phyloP scores from a whole-genome alignment of 768 basidiomycete genomes.

The Sarcodon sp. region DNA sequence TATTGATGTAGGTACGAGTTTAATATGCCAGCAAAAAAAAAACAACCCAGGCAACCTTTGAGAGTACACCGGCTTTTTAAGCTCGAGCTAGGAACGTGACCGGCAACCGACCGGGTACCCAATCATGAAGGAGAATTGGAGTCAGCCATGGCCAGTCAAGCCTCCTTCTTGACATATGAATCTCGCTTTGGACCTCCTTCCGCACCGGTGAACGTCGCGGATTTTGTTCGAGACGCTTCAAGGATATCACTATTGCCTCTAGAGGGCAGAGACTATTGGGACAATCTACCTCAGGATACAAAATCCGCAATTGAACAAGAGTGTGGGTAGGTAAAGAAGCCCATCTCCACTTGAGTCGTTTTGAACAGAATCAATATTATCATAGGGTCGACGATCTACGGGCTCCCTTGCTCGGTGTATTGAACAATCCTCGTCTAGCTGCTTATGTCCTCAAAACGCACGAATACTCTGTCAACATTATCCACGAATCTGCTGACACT shows the following conservation, averaged over 20 bases:
- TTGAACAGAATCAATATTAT: constrained; percentile 1
- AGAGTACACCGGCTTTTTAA: background rate
- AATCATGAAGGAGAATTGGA: background rate
- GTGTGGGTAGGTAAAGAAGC: constrained; percentile 18
- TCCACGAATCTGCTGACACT: constrained; percentile 21
- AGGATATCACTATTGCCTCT: constrained; percentile 2
- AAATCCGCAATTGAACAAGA: constrained; percentile 15
- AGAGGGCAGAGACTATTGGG: constrained; percentile 3
- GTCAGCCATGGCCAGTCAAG: background rate
- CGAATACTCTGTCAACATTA: constrained; percentile 27
- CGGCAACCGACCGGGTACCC: background rate
- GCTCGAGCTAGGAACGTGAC: background rate
- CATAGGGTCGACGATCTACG: constrained; percentile 43
- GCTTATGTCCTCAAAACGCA: constrained; percentile 43
- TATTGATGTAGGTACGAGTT: background rate
- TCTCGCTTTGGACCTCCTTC: constrained; percentile 14
- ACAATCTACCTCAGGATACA: constrained; percentile 4
- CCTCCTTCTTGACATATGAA: constrained; percentile 2
- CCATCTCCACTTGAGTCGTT: background rate
- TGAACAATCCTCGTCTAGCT: constrained; percentile 44
- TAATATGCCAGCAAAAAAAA: background rate
- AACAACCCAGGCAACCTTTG: background rate
- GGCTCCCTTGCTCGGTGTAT: constrained; percentile 27
- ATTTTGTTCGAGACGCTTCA: constrained; percentile 12
- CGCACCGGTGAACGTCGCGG: constrained; percentile 14